These are phyloP conservation scores for Calonectria pauciramosa DNA, from an alignment of 2,329 filamentous ascomycete species.

Conservation along the genomic window DNA sequence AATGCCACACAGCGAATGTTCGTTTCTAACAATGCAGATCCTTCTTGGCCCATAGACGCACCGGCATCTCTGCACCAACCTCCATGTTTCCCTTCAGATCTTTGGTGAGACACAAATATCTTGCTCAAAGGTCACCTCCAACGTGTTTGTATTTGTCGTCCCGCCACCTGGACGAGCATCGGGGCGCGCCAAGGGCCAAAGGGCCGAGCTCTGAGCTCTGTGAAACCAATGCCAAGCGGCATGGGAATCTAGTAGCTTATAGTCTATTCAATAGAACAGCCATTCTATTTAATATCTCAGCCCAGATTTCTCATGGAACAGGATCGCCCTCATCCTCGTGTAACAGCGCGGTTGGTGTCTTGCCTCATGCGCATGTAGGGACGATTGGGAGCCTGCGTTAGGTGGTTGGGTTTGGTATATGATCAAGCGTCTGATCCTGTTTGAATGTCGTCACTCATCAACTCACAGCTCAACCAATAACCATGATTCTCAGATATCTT, in stretches of 20 bases:
- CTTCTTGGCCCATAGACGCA: background rate
- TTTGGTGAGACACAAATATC: background rate
- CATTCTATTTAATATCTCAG: background rate
- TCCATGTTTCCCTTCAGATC: background rate
- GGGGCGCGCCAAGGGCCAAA: background rate
- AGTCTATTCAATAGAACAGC: background rate
- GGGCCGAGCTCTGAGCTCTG: background rate
- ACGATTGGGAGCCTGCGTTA: background rate
- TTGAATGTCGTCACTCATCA: too few species aligned
- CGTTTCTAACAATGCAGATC: conserved; percentile 13
- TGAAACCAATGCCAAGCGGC: conserved; percentile 1
- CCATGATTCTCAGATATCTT: conserved; percentile 33
- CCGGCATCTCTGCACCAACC: background rate
- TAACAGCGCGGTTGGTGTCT: background rate
- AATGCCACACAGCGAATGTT: background rate
- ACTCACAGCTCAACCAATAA: background rate
- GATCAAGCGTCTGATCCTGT: too few species aligned
- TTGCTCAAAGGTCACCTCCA: background rate
- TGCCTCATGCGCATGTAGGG: background rate
- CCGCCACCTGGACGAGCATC: background rate
- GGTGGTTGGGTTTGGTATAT: background rate
- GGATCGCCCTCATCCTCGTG: background rate
- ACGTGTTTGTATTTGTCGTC: background rate
- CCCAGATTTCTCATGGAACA: conserved; percentile 3
- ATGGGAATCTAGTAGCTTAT: background rate